phyloP scores from a whole-genome alignment of 164 flowering plant genomes.

The Berberis thunbergii region DNA sequence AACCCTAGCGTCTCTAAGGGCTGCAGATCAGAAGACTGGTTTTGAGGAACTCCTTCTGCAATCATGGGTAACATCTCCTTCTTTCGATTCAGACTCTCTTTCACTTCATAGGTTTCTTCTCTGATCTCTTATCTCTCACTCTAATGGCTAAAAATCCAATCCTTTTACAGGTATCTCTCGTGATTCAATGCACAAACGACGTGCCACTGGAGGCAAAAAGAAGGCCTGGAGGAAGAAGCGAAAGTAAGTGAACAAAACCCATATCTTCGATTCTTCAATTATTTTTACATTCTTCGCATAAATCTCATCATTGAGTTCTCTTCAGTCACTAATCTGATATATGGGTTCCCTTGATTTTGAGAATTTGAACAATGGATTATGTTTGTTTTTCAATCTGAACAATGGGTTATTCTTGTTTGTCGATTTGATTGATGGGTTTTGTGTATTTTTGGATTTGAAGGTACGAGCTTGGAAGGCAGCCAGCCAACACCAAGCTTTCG shows the following conservation, averaged over 20 bases:
- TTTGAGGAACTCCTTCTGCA: background rate
- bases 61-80: background rate
- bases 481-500: conserved; percentile 47
- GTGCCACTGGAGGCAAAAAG: conserved; percentile 61
- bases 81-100: background rate
- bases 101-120: conserved; percentile 24
- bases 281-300: no score
- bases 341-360: no score
- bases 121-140: conserved; percentile 3
- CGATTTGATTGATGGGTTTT: background rate
- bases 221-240: conserved; percentile 72
- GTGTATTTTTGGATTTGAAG: conserved; percentile 11
- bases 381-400: no score
- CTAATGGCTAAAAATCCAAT: background rate
- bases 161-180: conserved; percentile 42
- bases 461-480: conserved; percentile 61
- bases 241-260: conserved; percentile 24
- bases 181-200: conserved; percentile 52
- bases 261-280: background rate
- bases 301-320: no score
- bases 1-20: background rate
- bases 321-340: no score
- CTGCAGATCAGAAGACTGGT: no score
- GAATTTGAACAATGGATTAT: no score
- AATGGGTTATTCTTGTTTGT: no score